Base-by-base conservation (phyloP, 805 yeast species). In the Ogataea pilisensis region DNA sequence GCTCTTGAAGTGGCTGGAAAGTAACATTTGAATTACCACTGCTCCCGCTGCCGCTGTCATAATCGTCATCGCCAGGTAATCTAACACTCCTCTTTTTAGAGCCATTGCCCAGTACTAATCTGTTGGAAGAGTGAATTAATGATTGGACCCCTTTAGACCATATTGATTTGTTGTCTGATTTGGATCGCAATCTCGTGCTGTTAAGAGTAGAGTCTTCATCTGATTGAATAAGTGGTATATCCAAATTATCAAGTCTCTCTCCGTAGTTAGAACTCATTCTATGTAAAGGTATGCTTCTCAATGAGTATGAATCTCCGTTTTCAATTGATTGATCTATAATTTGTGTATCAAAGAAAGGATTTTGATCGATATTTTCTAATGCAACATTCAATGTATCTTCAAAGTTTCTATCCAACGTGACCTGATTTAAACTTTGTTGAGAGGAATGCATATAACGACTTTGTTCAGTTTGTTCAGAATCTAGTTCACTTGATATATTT, bases 311-410 rank as follows among this genome's bases (percentile, higher is more conserved):
- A 38, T 53, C 59, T 16, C 45, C 24, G 41, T 42, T 54, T 60
- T 54, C 51, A 64, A 48, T 42, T 61, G 66, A n/a, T 60, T 64
- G 20, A 47, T 57, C 39, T 43, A 48, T 18, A 50, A 40, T 45
- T 60, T 42, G 58, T 21, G 50, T 58, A 17, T 53, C 47, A 30
- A 41, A 40, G 48, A 50, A 59, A 30, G 56, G 61, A 40, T 51
- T 46, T 40, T 55, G 66, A 51, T 63, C 69, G 49, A 68, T 69
- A 58, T 63, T 78, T 52, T 77, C 77, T 48, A 83, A 64, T 1
- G 88, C 91, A 35, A 77, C 77, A 51, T 80, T 85, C 43, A 81
- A 65, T 9, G 84, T 78, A 47, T 69, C 71, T 55, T 82, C 88
- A 54, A 83, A 76, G 49, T 70, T 71, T 48, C 76, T 73, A 50